Evolutionary conservation across 441 rosid genomes (phyloP), one percentile per base, ranked within the genome.

Genomic region (Brassica balearica): DNA sequence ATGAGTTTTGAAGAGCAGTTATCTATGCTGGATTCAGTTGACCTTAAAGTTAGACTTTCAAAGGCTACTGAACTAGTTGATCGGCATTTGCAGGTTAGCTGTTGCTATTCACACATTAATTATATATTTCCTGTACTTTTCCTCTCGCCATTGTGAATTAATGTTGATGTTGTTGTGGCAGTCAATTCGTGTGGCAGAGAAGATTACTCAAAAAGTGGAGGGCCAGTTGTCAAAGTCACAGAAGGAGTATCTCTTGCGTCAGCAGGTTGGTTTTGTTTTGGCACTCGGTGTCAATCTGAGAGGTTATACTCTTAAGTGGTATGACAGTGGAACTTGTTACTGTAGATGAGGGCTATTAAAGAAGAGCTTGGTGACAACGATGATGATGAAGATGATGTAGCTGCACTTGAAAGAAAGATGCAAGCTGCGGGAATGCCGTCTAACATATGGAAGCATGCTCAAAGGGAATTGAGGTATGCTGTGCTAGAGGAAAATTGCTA

Each of bases 121-220:
- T 27, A 15, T 74, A 58, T 46, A 8, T 48, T 8, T 32, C 64
- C 11, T 65, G 5, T 48, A 51, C n/a, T 73, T 53, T 76, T 69
- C 75, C 9, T 79, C 53, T 77, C 32, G 72, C 71, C 61, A 76
- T 85, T 61, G 59, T 77, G 79, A 73, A 79, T 70, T 76, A 65
- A 29, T 79, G 29, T 68, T 66, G 65, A 73, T 81, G 66, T 76
- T 81, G 66, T 76, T 90, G 84, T 81, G 83, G 73, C 94, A 96
- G 99, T 96, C 99, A 80, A 96, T 94, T 86, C 98, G 97, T n/a
- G 95, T 96, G 75, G 99, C 97, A 41, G 99, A 96, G 91, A 96
- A 96, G 86, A 96, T 96, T 61, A 91, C 98, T 1, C 97, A 94
- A 70, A 96, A 94, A 90, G 99, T 96, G 73, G 98, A 96, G 82